These are phyloP conservation scores for Aaosphaeria pasadenensis DNA, from an alignment of 2,329 filamentous ascomycete genomes.

Conservation along the genomic window DNA sequence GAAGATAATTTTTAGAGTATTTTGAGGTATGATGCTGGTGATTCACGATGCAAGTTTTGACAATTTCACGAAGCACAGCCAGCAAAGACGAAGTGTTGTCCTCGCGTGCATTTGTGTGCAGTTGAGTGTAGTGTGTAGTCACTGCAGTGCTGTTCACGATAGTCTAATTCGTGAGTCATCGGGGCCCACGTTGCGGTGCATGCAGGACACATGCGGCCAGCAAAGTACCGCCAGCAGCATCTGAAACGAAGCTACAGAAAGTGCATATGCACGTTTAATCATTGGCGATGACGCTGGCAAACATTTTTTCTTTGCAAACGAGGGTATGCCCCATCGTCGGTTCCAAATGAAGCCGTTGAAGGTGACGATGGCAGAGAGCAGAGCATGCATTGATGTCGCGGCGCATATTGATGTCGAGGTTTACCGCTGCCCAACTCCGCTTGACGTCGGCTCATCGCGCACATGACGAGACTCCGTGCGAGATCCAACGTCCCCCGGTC, in stretches of 20 bases:
- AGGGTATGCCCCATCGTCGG: too few species aligned
- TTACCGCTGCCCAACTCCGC: constrained; percentile 3
- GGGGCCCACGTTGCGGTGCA: constrained; percentile 30
- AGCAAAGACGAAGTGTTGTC: too few species aligned
- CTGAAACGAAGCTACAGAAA: constrained; percentile 25
- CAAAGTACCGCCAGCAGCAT: constrained; percentile 19
- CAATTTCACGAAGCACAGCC: too few species aligned
- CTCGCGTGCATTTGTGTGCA: too few species aligned
- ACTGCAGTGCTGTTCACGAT: too few species aligned
- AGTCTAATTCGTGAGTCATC: constrained; percentile 24
- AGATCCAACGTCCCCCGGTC: constrained; percentile 17
- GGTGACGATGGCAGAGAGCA: constrained; percentile 4
- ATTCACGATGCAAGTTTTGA: too few species aligned
- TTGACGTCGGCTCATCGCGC: constrained; percentile 8
- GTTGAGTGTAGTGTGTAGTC: too few species aligned
- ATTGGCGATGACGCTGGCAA: constrained; percentile 19
- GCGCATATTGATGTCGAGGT: constrained; percentile 7
- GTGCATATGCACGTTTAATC: constrained; percentile 13
- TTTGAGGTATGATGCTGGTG: too few species aligned
- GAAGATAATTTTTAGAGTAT: too few species aligned
- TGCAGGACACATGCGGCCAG: constrained; percentile 18
- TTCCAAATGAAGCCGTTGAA: constrained; percentile 7
- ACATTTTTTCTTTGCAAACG: too few species aligned
- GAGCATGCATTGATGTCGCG: neutral
- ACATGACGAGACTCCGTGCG: constrained; percentile 9